Base-by-base conservation (phyloP, 192 early-diverging fungal genomes). In the Backusella tarrabulga region DNA sequence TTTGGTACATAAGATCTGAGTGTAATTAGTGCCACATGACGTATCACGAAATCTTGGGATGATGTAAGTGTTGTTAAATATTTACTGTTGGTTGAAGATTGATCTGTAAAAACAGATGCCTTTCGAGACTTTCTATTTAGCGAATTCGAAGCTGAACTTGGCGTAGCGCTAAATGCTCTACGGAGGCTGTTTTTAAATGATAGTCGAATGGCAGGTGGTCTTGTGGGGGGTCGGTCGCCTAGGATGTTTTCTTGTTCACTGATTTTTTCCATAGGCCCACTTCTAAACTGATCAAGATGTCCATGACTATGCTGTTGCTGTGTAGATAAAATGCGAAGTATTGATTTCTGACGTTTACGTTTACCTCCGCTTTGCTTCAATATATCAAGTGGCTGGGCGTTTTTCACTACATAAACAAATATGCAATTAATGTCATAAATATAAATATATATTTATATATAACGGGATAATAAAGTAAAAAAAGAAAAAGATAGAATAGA, bases 1-100 rank as follows among this genome's bases (percentile, higher is more conserved):
- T 46, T 32, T 44, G 21, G 26, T 6, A 46, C 29, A 94, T 94
- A 92, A 6, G 87, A 88, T 17, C 93, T 86, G 74, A 98, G 81
- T 19, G 86, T 86, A 36, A 91, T 81, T 4, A 95, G 91, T 11
- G 96, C 96, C 35, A 93, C 83, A 71, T 97, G 95, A 67, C 93
- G 91, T 26, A 95, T 91, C 40, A 92, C 91, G 81, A 96, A 91
- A 52, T 90, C 86, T 73, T 94, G 92, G 11, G 95, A 82, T 14
- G 92, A 91, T 19, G 88, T 88, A 26, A 94, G 74, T 69, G 93
- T 92, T 17, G 84, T 80, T 21, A 92, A 68, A 70, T 88, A 92
- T 71, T 9, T 50, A 21, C 50, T 56, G 35, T 66, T 69, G 29
- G 56, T 63, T 71, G 34, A 36, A 29, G 41, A 26, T 32, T 72